Evolutionary conservation across 2,329 filamentous ascomycete species (phyloP), one percentile per base, ranked within the genome.

Genomic region (Trichoderma breve): DNA sequence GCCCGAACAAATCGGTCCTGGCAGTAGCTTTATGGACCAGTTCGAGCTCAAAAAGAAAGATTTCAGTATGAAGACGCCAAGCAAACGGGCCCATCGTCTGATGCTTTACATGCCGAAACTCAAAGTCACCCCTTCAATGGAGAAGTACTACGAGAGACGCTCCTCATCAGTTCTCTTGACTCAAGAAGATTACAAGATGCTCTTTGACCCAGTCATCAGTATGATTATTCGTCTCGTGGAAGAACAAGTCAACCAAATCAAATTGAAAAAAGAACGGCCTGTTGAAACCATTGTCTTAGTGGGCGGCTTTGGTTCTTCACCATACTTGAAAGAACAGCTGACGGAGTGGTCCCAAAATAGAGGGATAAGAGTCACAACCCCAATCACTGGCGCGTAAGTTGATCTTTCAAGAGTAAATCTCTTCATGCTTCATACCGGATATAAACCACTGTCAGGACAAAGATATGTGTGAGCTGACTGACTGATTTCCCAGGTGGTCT

Each of bases 41-140:
- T 75, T 75, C 3, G 74, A 75, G 30, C 53, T 51, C 7, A 43
- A 55, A 6, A 75, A 75, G 67, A 74, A 74, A 7, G 73, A 75
- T 39, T 75, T 74, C 39, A 72, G 74, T n/a, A 30, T 71, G 53
- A 68, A 72, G 1, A 60, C 66, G 7, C 71, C 72, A 4, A 74
- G 73, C 51, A 53, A 47, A 9, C 55, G 73, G 0, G 47, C 68
- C 4, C 71, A 64, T n/a, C 34, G 66, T 6, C 8, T 70, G 2
- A 21, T 51, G 3, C 66, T 70, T 1, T 24, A 63, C 11, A 63
- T 63, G 60, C 60, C 60, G 0, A 1, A 12, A 4, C 60, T 63
- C 18, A n/a, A 30, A 30, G 4, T 30, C 1, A 63, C 3, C 14
- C 1, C 36, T 8, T 12, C 21, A 2, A 63, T 14, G 0, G 60